A percentile compares a stretch with the other conserved stretches of the same genome.
phyloP scores from a whole-genome alignment of 208 protist species.

The Naegleria fowleri region DNA sequence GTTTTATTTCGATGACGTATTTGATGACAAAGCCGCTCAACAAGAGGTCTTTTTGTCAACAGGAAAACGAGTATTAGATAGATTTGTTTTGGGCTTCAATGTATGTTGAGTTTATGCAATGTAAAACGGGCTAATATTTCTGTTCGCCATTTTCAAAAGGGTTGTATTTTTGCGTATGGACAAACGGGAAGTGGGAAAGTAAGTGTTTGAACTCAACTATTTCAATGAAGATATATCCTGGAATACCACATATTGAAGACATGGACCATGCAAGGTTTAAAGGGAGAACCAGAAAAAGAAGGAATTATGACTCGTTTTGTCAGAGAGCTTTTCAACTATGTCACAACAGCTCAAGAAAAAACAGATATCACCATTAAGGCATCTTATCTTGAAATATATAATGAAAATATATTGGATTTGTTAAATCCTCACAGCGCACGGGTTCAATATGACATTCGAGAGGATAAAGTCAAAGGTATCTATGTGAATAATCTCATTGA shows the following conservation, averaged over 20 bases:
- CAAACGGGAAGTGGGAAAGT: not conserved
- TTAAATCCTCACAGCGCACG: conserved; percentile 35
- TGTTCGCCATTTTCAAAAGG: not conserved
- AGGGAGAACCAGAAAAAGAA: conserved; percentile 28
- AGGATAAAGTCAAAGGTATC: not conserved
- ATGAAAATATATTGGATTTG: not conserved
- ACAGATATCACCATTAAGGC: conserved; percentile 45
- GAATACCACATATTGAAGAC: not conserved
- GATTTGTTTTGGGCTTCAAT: not conserved
- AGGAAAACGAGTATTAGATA: not conserved
- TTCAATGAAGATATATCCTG: too few relatives aligned
- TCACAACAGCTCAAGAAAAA: conserved; percentile 23
- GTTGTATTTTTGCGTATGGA: not conserved
- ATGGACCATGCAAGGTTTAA: conserved; percentile 23
- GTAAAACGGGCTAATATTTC: too few relatives aligned
- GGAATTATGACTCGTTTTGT: conserved; percentile 36
- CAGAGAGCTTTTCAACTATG: not conserved
- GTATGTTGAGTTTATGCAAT: too few relatives aligned
- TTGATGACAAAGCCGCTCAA: not conserved
- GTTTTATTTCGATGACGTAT: not conserved
- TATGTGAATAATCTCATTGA: conserved; percentile 36
- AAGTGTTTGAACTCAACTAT: too few relatives aligned
- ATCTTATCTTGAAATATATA: conserved; percentile 11
- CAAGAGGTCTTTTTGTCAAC: not conserved
- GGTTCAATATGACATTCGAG: not conserved